Base-by-base conservation (phyloP, 179 eudicot species). In the Heliamphora pulchella region DNA sequence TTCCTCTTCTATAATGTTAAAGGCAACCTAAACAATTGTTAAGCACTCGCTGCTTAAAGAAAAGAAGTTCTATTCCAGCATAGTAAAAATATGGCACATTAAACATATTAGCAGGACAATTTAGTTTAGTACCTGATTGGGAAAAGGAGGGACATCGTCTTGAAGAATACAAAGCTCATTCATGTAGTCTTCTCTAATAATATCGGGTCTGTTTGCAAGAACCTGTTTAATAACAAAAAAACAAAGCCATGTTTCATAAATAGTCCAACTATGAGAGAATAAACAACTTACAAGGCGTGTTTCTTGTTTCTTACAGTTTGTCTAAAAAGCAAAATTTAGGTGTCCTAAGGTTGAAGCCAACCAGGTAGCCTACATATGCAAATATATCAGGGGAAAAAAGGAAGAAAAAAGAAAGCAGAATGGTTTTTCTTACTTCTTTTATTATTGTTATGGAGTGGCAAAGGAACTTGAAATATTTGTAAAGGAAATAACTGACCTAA, bases 161-260 rank as follows among this genome's bases (percentile, higher is more conserved):
- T 96, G 99, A 89, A 96, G 94, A 86, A 96, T 89, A 85, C 99
- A 96, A 62, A 96, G 93, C 83, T 96, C 99, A 80, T 92, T 96
- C 99, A 96, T 96, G 77, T 95, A 95, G 85, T 93, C 99, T 88
- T 96, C 99, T 86, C 99, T 89, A 84, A 95, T 93, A 80, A 93
- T 95, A 86, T 95, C 98, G 68, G 98, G 98, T 85, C 97, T 88
- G 83, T 91, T 93, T 74, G 97, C 98, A 81, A 95, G 98, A 86
- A 95, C 98, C 98, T 95, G 89, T 84, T 68, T 57, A 50, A 7
- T 15, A 43, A 31, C 39, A 58, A 9, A 2, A 14, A 55, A 47
- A 3, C 50, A n/a, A 5, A 61, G 4, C 73, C 3, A 31, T 31
- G 39, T 31, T 31, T 31, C 39, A 43, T 48, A 41, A 59, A 22